Percentiles rank a stretch among this genome's conserved stretches.
These are phyloP conservation scores for Saccharomyces hybrid DNA, from an alignment of 1,139 yeast species.

Conservation along the genomic window DNA sequence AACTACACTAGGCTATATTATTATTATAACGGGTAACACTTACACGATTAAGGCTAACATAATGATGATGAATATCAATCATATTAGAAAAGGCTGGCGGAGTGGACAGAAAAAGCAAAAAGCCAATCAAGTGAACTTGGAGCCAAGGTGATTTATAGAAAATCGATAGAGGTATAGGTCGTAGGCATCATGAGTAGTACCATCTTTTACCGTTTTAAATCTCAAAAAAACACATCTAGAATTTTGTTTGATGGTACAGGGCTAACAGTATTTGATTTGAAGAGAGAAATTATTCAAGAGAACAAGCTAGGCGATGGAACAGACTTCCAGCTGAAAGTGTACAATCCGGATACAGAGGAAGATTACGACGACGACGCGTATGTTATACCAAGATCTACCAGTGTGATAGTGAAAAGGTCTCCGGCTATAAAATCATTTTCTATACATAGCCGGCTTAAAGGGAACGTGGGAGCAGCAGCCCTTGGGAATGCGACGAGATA, in stretches of 20 bases:
- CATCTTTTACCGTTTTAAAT: constrained; percentile 77
- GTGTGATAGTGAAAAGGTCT: constrained; percentile 71
- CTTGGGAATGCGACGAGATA: constrained; percentile 76
- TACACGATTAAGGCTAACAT: background rate
- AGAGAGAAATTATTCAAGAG: constrained; percentile 76
- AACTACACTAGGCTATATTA: background rate
- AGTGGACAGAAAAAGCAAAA: background rate
- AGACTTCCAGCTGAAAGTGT: constrained; percentile 70
- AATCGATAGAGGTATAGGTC: background rate
- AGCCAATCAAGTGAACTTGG: background rate
- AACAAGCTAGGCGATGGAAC: constrained; percentile 79
- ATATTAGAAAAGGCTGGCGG: background rate
- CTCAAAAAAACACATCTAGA: constrained; percentile 74
- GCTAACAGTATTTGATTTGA: constrained; percentile 85
- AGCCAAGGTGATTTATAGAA: background rate
- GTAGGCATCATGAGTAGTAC: constrained; percentile 67
- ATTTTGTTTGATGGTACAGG: constrained; percentile 95
- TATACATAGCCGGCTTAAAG: constrained; percentile 30
- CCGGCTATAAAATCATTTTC: constrained; percentile 48
- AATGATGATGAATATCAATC: background rate
- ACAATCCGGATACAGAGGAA: constrained; percentile 71
- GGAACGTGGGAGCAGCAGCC: constrained; percentile 50
- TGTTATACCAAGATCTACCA: constrained; percentile 79
- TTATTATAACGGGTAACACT: background rate
- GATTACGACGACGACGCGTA: constrained; percentile 79